phyloP scores from a whole-genome alignment of 2,329 filamentous ascomycete species.

The Coleophoma crateriformis region DNA sequence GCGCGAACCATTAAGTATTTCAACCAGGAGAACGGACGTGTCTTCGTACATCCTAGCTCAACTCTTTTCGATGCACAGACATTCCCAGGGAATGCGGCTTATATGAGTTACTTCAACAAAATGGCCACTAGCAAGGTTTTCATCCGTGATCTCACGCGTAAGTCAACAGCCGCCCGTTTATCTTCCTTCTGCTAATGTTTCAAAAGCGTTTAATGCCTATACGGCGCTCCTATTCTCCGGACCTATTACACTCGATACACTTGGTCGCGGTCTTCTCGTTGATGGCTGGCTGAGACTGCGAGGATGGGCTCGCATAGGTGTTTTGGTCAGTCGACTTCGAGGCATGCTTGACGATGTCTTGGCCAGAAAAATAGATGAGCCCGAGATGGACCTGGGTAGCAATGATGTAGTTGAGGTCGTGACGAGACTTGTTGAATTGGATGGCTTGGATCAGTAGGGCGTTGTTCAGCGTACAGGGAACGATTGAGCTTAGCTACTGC shows the following conservation, averaged over 20 bases:
- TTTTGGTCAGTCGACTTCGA: slow-evolving; percentile 76
- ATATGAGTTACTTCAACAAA: slow-evolving; percentile 86
- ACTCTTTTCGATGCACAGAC: slow-evolving; percentile 78
- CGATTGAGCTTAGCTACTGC: too few relatives aligned
- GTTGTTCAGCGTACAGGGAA: too few relatives aligned
- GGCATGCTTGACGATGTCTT: slow-evolving; percentile 84
- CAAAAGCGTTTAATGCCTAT: slow-evolving; percentile 77
- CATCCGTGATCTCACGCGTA: slow-evolving; percentile 83
- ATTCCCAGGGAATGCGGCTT: slow-evolving; percentile 70
- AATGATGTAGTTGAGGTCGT: slow-evolving; percentile 73
- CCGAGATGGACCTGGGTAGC: slow-evolving; percentile 49
- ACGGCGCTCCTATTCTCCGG: slow-evolving; percentile 85
- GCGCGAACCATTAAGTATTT: slow-evolving; percentile 91
- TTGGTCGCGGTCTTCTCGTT: slow-evolving; percentile 80
- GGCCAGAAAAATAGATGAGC: slow-evolving; percentile 74
- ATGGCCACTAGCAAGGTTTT: slow-evolving; percentile 92
- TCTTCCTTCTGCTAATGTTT: neutral
- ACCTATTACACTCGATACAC: slow-evolving; percentile 76
- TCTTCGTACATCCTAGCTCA: slow-evolving; percentile 89
- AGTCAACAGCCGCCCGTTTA: slow-evolving; percentile 29
- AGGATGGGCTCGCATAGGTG: slow-evolving; percentile 93
- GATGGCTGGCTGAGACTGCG: slow-evolving; percentile 85
- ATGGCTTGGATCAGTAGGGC: slow-evolving; percentile 63
- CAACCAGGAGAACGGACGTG: slow-evolving; percentile 75
- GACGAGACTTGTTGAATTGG: slow-evolving; percentile 76